phyloP scores from a whole-genome alignment of 495 filamentous ascomycete species.

The Penicillium coffeae region DNA sequence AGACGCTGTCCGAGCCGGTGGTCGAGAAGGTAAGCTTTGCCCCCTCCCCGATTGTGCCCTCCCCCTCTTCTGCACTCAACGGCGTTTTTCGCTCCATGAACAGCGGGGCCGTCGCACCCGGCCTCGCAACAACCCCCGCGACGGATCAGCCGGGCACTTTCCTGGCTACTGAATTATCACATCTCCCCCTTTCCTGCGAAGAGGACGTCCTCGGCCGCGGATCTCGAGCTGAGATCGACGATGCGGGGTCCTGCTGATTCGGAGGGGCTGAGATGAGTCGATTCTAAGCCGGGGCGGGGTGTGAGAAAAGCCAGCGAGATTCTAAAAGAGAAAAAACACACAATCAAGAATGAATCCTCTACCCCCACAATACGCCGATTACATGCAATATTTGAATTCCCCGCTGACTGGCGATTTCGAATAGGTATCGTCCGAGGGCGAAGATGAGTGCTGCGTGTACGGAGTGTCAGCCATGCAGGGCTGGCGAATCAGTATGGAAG shows the following conservation, averaged over 20 bases:
- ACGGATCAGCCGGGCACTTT: neutral
- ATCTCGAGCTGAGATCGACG: constrained; percentile 4
- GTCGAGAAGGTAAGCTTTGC: constrained; percentile 83
- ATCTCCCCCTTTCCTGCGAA: no score
- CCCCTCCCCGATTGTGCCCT: constrained; percentile 19
- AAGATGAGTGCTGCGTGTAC: constrained; percentile 87
- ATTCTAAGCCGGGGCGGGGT: constrained; percentile 1
- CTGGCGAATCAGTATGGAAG: constrained; percentile 99
- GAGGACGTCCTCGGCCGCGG: no score
- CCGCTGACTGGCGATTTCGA: no score
- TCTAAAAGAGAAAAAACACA: no score
- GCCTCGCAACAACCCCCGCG: neutral
- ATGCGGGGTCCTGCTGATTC: constrained; percentile 28
- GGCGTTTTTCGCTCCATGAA: constrained; percentile 12
- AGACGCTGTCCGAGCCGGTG: constrained; percentile 98
- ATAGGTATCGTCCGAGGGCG: constrained; percentile 81
- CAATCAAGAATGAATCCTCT: neutral
- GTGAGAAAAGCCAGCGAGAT: neutral
- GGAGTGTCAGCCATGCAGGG: constrained; percentile 98
- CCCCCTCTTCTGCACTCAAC: constrained; percentile 33
- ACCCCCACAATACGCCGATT: neutral
- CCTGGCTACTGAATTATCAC: neutral
- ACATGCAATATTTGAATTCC: no score
- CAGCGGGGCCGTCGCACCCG: neutral
- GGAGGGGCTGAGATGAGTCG: constrained; percentile 17